Evolutionary conservation across 1,284 basidiomycete genomes (phyloP).

Genomic region (Leccinum ponderosum): DNA sequence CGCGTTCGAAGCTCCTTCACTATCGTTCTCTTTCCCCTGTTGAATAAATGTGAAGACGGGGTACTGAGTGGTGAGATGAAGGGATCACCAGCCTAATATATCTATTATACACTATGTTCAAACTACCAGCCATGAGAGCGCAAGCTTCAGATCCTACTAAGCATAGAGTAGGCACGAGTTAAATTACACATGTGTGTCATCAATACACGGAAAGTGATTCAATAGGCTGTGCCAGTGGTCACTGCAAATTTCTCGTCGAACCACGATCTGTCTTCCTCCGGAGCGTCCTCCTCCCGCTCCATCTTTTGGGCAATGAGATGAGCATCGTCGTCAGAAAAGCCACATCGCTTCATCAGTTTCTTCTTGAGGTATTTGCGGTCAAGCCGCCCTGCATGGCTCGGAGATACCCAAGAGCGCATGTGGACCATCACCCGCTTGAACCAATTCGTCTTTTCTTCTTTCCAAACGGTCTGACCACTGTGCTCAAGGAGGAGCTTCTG

Average conservation of each 20-base stretch:
- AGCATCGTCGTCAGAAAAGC: conserved; percentile 25
- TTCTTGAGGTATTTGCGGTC: conserved; percentile 14
- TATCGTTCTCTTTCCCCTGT: neutral
- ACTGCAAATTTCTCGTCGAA: conserved; percentile 22
- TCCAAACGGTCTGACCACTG: conserved; percentile 21
- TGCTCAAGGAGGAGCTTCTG: conserved; percentile 21
- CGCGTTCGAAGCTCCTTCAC: too few relatives aligned
- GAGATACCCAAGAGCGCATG: conserved; percentile 25
- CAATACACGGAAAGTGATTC: neutral
- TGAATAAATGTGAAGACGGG: too few relatives aligned
- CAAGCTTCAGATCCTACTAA: neutral
- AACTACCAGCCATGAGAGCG: neutral
- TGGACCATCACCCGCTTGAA: conserved; percentile 29
- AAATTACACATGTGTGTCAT: neutral
- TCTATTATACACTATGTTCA: conserved; percentile 1
- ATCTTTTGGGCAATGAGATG: conserved; percentile 21
- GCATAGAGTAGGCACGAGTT: neutral
- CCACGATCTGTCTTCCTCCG: conserved; percentile 17
- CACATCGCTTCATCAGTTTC: conserved; percentile 26
- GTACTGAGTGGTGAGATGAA: neutral
- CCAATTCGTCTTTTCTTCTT: conserved; percentile 29
- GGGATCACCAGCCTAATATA: neutral
- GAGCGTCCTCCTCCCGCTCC: conserved; percentile 13
- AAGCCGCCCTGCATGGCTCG: conserved; percentile 12
- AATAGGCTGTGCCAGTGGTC: neutral